Conservation (phyloP, 352 stramenopile species). For the Phytophthora pini region DNA sequence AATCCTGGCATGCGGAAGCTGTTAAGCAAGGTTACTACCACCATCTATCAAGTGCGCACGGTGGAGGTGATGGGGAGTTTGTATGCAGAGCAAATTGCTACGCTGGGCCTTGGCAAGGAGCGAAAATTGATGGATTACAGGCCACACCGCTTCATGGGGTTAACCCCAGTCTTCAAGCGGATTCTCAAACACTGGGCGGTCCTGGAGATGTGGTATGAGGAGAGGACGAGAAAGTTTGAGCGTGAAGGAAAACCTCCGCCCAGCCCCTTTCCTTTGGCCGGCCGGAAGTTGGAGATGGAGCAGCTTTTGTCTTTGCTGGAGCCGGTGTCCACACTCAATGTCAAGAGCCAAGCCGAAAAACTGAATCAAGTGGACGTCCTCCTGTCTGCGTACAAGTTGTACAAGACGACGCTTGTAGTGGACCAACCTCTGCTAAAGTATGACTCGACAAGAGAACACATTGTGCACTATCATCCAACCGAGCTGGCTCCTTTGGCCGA, state of each 20-base stretch:
- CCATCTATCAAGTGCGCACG: slow-evolving; percentile 3
- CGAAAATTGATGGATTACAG: slow-evolving; percentile 13
- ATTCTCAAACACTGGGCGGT: slow-evolving; percentile 12
- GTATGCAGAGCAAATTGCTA: background rate
- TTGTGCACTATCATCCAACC: background rate
- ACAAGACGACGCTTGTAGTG: background rate
- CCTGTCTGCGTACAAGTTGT: background rate
- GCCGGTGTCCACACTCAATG: background rate
- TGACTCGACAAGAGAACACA: background rate
- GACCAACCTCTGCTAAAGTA: background rate
- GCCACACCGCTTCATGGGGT: slow-evolving; percentile 8
- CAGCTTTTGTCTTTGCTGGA: background rate
- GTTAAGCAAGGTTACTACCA: background rate
- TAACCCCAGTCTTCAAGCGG: background rate
- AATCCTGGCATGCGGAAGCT: slow-evolving; percentile 8
- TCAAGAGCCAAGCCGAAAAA: background rate
- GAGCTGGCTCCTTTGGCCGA: background rate
- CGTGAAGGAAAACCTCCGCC: background rate
- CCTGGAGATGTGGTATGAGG: slow-evolving; percentile 4
- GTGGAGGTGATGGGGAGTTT: slow-evolving; percentile 6
- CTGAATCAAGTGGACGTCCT: background rate
- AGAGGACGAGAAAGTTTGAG: background rate
- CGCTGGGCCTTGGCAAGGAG: slow-evolving; percentile 9
- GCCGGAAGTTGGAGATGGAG: background rate
- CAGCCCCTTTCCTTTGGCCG: background rate